Percentiles rank a stretch among this genome's conserved stretches.
phyloP scores from a whole-genome alignment of 2,329 filamentous ascomycete genomes.

The Leptographium lundbergii region DNA sequence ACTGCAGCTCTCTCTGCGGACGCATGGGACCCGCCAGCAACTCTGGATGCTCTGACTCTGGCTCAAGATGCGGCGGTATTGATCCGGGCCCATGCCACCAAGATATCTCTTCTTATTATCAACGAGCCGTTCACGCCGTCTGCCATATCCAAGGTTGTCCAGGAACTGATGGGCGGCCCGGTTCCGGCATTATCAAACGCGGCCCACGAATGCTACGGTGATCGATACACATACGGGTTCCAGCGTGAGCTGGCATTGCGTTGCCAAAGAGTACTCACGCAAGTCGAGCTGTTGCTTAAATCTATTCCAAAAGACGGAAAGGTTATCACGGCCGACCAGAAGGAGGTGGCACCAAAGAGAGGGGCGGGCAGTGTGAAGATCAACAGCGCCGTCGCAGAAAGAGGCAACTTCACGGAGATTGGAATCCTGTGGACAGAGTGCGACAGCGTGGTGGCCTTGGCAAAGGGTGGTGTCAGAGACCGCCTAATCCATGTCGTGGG shows the following conservation, averaged over 20 bases:
- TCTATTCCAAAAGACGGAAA: slow-evolving; percentile 49
- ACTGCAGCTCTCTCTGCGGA: background rate
- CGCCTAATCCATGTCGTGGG: slow-evolving; percentile 60
- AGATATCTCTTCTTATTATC: slow-evolving; percentile 74
- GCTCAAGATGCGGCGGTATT: slow-evolving; percentile 60
- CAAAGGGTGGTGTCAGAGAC: slow-evolving; percentile 54
- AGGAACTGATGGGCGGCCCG: slow-evolving; percentile 59
- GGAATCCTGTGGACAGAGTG: slow-evolving; percentile 77
- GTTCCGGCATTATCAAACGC: slow-evolving; percentile 63
- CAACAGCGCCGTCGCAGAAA: slow-evolving; percentile 23
- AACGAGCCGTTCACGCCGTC: slow-evolving; percentile 77
- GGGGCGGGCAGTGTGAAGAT: background rate
- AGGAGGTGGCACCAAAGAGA: slow-evolving; percentile 15
- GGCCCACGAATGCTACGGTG: slow-evolving; percentile 49
- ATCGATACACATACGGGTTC: slow-evolving; percentile 50
- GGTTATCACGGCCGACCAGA: slow-evolving; percentile 31
- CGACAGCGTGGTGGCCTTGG: slow-evolving; percentile 55
- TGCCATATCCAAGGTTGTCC: slow-evolving; percentile 57
- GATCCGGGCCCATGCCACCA: slow-evolving; percentile 73
- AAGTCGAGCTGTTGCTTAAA: slow-evolving; percentile 47
- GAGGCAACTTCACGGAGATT: slow-evolving; percentile 50
- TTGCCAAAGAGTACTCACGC: slow-evolving; percentile 46
- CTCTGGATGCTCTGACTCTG: slow-evolving; percentile 48
- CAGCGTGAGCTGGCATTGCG: slow-evolving; percentile 34
- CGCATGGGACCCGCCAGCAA: slow-evolving; percentile 6